A percentile compares a stretch with the other conserved stretches of the same genome.
Conservation (phyloP, 257 asterid genomes). For the Nicotiana noctiflora region DNA sequence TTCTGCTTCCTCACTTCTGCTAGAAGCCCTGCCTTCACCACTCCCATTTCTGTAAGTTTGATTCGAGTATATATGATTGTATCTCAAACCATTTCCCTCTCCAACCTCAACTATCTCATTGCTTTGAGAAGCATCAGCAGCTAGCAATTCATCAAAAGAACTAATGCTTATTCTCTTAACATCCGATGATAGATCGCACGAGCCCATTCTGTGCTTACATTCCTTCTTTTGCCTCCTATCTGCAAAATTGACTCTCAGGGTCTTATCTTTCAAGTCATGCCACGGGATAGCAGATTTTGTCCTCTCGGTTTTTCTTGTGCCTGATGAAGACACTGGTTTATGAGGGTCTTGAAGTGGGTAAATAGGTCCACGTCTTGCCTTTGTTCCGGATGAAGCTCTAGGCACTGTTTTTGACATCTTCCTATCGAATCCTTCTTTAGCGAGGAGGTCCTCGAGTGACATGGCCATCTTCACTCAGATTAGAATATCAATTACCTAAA, state of each 20-base stretch:
- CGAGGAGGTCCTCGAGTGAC: slow-evolving; percentile 70
- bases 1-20: slow-evolving; percentile 14
- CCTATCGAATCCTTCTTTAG: slow-evolving; percentile 61
- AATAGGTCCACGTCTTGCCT: slow-evolving; percentile 23
- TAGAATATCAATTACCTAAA: not conserved
- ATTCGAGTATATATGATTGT: slow-evolving; percentile 31
- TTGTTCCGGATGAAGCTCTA: slow-evolving; percentile 36
- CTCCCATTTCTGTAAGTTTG: slow-evolving; percentile 28
- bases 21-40: slow-evolving; percentile 14
- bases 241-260: slow-evolving; percentile 22
- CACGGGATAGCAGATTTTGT: slow-evolving; percentile 50
- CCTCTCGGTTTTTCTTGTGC: slow-evolving; percentile 35
- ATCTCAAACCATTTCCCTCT: slow-evolving; percentile 8
- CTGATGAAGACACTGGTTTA: slow-evolving; percentile 27
- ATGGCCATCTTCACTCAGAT: slow-evolving; percentile 36
- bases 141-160: slow-evolving; percentile 20
- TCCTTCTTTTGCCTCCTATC: slow-evolving; percentile 16
- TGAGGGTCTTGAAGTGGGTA: slow-evolving; percentile 14
- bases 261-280: slow-evolving; percentile 17
- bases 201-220: slow-evolving; percentile 19
- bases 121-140: slow-evolving; percentile 18
- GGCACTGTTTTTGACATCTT: slow-evolving; percentile 38
- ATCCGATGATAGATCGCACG: slow-evolving; percentile 17
- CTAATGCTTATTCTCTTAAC: slow-evolving; percentile 21
- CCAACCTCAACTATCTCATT: slow-evolving; percentile 53